These are phyloP conservation scores for Aphanomyces astaci DNA, from an alignment of 352 stramenopile genomes.

Conservation along the genomic window DNA sequence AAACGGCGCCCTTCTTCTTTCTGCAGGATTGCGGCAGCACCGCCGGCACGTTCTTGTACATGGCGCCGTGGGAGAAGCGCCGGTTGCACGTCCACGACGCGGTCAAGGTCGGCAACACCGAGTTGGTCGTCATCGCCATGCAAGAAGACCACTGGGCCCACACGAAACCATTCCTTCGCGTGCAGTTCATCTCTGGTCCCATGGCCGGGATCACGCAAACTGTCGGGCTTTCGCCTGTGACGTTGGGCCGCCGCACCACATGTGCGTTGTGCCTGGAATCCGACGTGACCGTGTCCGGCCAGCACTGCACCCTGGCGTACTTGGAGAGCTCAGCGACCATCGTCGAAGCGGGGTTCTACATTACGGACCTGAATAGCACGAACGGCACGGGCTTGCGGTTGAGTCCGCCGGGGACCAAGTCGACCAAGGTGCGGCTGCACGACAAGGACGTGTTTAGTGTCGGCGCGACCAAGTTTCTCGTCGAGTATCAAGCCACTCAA, in stretches of 20 bases:
- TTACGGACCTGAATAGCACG: constrained; percentile 74
- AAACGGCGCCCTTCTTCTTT: constrained; percentile 42
- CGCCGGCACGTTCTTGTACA: constrained; percentile 72
- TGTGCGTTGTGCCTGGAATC: constrained; percentile 78
- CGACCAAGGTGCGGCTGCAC: constrained; percentile 47
- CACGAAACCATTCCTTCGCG: constrained; percentile 54
- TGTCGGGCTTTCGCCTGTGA: constrained; percentile 65
- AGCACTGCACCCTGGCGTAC: constrained; percentile 63
- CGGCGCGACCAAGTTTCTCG: constrained; percentile 73
- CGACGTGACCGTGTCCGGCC: constrained; percentile 70
- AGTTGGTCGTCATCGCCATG: constrained; percentile 73
- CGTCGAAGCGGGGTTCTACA: constrained; percentile 50
- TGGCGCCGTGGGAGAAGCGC: constrained; percentile 65
- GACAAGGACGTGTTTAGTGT: constrained; percentile 79
- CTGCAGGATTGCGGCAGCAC: constrained; percentile 71
- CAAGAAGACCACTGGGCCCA: constrained; percentile 54
- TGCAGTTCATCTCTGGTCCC: constrained; percentile 71
- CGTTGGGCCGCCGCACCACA: constrained; percentile 56
- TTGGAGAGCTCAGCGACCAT: constrained; percentile 33
- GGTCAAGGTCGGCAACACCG: constrained; percentile 69
- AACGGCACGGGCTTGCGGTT: constrained; percentile 73
- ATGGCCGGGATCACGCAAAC: constrained; percentile 62
- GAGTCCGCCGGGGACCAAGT: constrained; percentile 37
- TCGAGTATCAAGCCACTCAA: constrained; percentile 46
- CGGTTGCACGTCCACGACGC: constrained; percentile 56